Evolutionary conservation across 208 protist species (phyloP), one percentile per base, ranked within the genome.

Genomic region (Angomonas deanei): DNA sequence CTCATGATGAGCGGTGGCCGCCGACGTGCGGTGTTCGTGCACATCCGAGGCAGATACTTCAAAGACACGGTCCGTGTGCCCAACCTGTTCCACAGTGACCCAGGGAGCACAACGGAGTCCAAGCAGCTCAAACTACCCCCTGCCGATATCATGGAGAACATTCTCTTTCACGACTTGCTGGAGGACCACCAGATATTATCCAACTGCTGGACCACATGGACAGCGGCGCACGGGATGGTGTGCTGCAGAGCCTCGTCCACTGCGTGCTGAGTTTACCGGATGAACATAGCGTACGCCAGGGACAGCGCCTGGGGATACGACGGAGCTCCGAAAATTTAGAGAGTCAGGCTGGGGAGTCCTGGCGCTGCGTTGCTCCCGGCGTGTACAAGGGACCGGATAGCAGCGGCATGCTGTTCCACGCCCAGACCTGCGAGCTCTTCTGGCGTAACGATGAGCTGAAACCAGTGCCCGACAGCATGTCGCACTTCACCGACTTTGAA

Each of bases 391-490:
- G 83, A 0, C 70, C 73, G 2, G 2, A 54, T 2, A 21, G 57
- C 3, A 82, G 71, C 42, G 87, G 81, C 11, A 72, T 93, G 19
- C 48, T 81, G 34, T 88, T 93, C 56, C 76, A 93, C 58, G 60
- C 78, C 5, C 84, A 91, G 56, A 85, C 76, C 13, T 79, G 78
- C 49, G 87, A 93, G 65, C 64, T 93, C 4, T 86, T 92, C 61
- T 93, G 87, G 87, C 81, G 80, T 53, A 83, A 90, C 58, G 72
- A 93, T 30, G 84, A 86, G 61, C 76, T 93, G 32, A 78, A 79
- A 46, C 87, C 84, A 0, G 84, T 93, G 3, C 87, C 87, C 17
- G 87, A 93, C 49, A 88, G 70, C 68, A 93, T 93, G 87, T 89
- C 84, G 24, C 84, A 90, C 64, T 92, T 86, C 73, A 78, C 81